phyloP scores from a whole-genome alignment of 2,329 filamentous ascomycete genomes.

The Pseudocercospora pini-densiflorae region DNA sequence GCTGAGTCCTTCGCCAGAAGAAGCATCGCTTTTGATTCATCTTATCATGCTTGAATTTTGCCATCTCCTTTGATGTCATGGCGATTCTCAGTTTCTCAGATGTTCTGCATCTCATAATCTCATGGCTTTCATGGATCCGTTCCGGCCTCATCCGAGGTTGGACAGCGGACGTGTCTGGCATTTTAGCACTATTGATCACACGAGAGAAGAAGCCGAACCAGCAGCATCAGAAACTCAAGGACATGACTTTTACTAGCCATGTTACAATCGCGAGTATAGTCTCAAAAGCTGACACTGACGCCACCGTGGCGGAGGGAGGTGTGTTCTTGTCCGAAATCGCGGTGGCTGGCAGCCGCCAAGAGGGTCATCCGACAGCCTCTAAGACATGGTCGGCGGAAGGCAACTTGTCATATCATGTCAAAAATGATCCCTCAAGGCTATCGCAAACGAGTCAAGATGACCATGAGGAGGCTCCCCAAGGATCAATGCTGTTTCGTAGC shows the following conservation, averaged over 20 bases:
- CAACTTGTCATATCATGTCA: background rate
- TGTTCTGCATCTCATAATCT: background rate
- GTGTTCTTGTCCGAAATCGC: background rate
- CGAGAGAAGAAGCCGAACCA: background rate
- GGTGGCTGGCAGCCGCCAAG: conserved; percentile 4
- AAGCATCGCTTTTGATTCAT: background rate
- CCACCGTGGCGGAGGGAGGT: background rate
- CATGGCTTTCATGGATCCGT: background rate
- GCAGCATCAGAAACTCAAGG: background rate
- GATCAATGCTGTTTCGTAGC: conserved; percentile 15
- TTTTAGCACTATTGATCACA: background rate
- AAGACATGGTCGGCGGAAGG: background rate
- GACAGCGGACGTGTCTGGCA: background rate
- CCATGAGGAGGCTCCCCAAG: background rate
- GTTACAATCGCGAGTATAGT: background rate
- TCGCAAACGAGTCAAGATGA: background rate
- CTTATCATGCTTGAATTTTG: background rate
- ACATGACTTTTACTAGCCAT: background rate
- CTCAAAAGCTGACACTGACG: background rate
- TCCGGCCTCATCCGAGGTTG: background rate
- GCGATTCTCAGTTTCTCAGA: too few relatives aligned
- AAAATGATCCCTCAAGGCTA: background rate
- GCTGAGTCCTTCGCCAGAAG: background rate
- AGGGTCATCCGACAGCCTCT: background rate
- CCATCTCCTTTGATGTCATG: background rate